phyloP scores from a whole-genome alignment of 352 stramenopile genomes.

The Globisporangium takayamanum region DNA sequence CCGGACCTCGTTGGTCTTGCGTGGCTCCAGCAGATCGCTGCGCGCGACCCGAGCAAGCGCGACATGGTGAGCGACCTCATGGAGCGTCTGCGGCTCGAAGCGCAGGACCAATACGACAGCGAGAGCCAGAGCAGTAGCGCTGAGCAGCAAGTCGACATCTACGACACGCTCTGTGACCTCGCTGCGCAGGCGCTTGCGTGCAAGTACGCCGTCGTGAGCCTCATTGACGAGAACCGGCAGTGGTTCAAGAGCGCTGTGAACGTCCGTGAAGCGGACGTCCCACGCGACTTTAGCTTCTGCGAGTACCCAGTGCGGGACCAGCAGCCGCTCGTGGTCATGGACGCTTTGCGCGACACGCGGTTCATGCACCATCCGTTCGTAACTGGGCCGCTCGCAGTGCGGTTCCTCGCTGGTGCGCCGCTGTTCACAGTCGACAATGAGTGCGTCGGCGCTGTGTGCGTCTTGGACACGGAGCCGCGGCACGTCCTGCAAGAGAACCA shows the following conservation, averaged over 20 bases:
- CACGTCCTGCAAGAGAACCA: slow-evolving; percentile 60
- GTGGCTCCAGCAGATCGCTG: slow-evolving; percentile 67
- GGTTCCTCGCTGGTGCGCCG: slow-evolving; percentile 92
- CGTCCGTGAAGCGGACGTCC: slow-evolving; percentile 68
- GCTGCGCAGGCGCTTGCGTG: slow-evolving; percentile 67
- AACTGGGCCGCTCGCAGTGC: slow-evolving; percentile 83
- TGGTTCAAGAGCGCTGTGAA: slow-evolving; percentile 92
- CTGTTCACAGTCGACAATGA: slow-evolving; percentile 83
- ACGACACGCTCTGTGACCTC: slow-evolving; percentile 76
- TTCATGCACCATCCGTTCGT: slow-evolving; percentile 89
- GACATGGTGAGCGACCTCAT: slow-evolving; percentile 67
- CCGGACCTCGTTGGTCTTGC: slow-evolving; percentile 73
- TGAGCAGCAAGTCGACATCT: slow-evolving; percentile 71
- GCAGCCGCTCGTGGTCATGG: slow-evolving; percentile 80
- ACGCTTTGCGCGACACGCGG: slow-evolving; percentile 81
- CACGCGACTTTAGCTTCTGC: slow-evolving; percentile 82
- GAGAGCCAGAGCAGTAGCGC: slow-evolving; percentile 3
- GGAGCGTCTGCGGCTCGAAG: slow-evolving; percentile 51
- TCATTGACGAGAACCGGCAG: slow-evolving; percentile 92
- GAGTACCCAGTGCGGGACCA: slow-evolving; percentile 73
- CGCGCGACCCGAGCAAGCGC: slow-evolving; percentile 61
- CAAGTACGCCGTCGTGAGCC: slow-evolving; percentile 75
- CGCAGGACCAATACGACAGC: slow-evolving; percentile 18
- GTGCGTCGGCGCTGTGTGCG: slow-evolving; percentile 71
- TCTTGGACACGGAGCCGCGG: slow-evolving; percentile 70